Base-by-base conservation (phyloP, 345 rosid genomes). In the Populus nigra region DNA sequence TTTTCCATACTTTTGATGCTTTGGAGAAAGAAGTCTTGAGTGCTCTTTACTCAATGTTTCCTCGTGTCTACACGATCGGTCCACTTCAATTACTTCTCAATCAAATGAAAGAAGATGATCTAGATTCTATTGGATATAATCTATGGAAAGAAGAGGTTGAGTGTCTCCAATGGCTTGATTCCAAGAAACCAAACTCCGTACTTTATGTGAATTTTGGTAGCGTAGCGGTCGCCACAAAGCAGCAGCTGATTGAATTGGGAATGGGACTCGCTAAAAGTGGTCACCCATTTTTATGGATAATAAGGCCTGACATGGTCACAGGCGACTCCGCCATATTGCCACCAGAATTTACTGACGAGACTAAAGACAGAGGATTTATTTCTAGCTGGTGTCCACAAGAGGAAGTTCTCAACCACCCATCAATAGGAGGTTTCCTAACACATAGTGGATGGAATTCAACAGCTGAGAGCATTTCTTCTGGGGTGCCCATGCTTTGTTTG, bases 1-100 rank as follows among this genome's bases (percentile, higher is more conserved):
- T 74, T 31, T 69, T 74, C 59, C 68, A 74, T 59, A 74, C 77
- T 18, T 74, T 74, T 1, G 77, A 74, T 65, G 77, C 23, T 2
- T 50, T 74, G 8, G 77, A 74, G 8, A 43, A 47, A 8, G 62
- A 74, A 12, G 43, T 74, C 12, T 9, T 74, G 35, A 18, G 12
- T 20, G 55, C 33, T 1, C 49, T 63, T 10, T 16, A 29, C 16
- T 1, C 57, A 2, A 63, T 39, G 49, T 74, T 62, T 29, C 41
- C 70, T 16, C 33, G 35, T 9, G 57, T 62, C 8, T 63, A 63
- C 23, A 65, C 70, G 9, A 74, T 74, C 31, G 70, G 77, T 62
- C 70, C 77, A 31, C 22, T 74, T 20, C n/a, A 65, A 27, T 15
- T 43, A 38, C 70, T 62, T 45, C 69, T 39, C 12, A 45, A 74